These are phyloP conservation scores for Aureococcus anophagefferens DNA, from an alignment of 108 stramenopile genomes.

Conservation along the genomic window DNA sequence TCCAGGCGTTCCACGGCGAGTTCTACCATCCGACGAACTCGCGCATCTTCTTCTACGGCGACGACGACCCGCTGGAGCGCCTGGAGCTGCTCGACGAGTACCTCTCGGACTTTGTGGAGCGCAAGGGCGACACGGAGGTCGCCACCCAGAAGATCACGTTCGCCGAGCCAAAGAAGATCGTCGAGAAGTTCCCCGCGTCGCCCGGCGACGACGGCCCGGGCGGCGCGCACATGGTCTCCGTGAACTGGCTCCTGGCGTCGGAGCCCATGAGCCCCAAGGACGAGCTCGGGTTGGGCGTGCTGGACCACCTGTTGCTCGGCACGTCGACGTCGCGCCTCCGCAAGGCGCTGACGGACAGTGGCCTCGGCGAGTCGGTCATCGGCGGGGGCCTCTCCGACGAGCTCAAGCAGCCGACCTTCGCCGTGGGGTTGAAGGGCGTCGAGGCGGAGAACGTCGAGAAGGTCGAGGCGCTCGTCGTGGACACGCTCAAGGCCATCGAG, in stretches of 20 bases:
- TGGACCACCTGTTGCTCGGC: conserved; percentile 87
- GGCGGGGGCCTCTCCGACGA: conserved; percentile 86
- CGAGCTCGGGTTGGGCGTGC: conserved; percentile 64
- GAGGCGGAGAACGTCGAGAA: conserved; percentile 56
- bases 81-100: conserved; percentile 86
- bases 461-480: conserved; percentile 67
- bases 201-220: conserved; percentile 41
- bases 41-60: conserved; percentile 88
- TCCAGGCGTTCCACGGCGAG: conserved; percentile 75
- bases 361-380: conserved; percentile 74
- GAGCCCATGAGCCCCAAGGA: conserved; percentile 61
- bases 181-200: conserved; percentile 54
- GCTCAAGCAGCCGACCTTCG: conserved; percentile 81
- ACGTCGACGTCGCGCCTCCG: conserved; percentile 73
- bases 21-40: conserved; percentile 94
- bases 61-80: conserved; percentile 75
- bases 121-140: conserved; percentile 40
- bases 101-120: conserved; percentile 68
- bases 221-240: conserved; percentile 68
- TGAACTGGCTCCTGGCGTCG: conserved; percentile 92
- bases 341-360: conserved; percentile 81
- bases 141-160: conserved; percentile 61
- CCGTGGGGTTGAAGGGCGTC: conserved; percentile 83
- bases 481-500: conserved; percentile 64
- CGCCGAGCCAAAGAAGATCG: conserved; percentile 43